Evolutionary conservation across 192 early-diverging fungal species (phyloP), one percentile per base, ranked within the genome.

Genomic region (Lunasporangiospora selenospora): DNA sequence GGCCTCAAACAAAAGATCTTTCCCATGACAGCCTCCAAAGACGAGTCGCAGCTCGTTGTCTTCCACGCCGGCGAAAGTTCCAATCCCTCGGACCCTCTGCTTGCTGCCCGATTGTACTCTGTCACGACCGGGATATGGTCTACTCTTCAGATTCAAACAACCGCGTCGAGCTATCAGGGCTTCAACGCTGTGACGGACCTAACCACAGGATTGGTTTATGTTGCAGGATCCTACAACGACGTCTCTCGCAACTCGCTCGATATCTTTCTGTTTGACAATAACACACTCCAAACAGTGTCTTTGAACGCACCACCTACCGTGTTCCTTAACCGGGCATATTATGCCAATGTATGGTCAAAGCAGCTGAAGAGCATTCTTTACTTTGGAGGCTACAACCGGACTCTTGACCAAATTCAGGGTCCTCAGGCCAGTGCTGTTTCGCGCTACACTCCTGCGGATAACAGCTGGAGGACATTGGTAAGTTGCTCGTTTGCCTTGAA

Each of bases 311-410:
- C 45, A 26, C 23, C 10, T 27, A 53, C 23, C 3, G 15, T n/a
- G n/a, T 33, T 53, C 5, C 13, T 37, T 7, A 36, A 27, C 0
- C n/a, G 51, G 19, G 21, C 27, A 1, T 53, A 30, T 4, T 53
- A 53, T 4, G 32, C 29, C 10, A 33, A 21, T 6, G 31, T 34
- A 9, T 53, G 31, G 27, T 30, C 31, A 3, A 53, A 37, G 23
- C 19, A 12, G 8, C 31, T 32, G 23, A 30, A 53, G 4, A 53
- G 51, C 27, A 53, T 53, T 38, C n/a, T 53, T 11, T 53, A 53
- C 13, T 37, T 53, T 33, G 51, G 51, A 18, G 51, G 51, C 2
- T 34, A 34, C 21, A n/a, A n/a, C n/a, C n/a, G n/a, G n/a, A 34
- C 51, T 19, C 18, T 18, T 1, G 15, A 5, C 29, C 11, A n/a